A percentile compares a stretch with the other conserved stretches of the same genome.
phyloP scores from a whole-genome alignment of 257 asterid species.

The Mitragyna speciosa region DNA sequence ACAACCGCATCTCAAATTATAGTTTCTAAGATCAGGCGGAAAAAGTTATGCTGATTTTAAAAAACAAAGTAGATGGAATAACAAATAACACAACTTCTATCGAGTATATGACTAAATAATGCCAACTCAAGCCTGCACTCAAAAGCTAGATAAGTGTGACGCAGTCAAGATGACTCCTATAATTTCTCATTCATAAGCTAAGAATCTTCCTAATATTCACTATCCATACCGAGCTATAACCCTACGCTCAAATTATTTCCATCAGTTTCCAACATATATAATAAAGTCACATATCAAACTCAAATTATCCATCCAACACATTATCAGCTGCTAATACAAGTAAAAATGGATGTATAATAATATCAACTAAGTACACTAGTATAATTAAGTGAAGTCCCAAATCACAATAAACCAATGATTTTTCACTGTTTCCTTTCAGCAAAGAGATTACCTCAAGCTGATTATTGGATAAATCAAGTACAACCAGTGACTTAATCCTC shows the following conservation, averaged over 20 bases:
- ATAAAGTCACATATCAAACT: neutral
- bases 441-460: slow-evolving; percentile 61
- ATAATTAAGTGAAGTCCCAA: neutral
- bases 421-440: neutral
- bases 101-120: neutral
- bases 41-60: neutral
- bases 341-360: neutral
- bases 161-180: neutral
- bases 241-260: neutral
- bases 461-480: slow-evolving; percentile 70
- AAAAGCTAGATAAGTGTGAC: neutral
- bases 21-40: neutral
- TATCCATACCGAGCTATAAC: neutral
- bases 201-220: neutral
- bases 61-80: neutral
- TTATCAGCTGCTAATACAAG: neutral
- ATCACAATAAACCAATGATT: neutral
- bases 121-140: neutral
- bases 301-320: neutral
- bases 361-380: slow-evolving; percentile 2
- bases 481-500: slow-evolving; percentile 49
- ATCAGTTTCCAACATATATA: neutral
- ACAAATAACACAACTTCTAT: neutral
- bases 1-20: neutral
- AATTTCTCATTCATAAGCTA: neutral